These are phyloP conservation scores for Globisporangium sylvaticum DNA, from an alignment of 352 stramenopile genomes.

Conservation along the genomic window DNA sequence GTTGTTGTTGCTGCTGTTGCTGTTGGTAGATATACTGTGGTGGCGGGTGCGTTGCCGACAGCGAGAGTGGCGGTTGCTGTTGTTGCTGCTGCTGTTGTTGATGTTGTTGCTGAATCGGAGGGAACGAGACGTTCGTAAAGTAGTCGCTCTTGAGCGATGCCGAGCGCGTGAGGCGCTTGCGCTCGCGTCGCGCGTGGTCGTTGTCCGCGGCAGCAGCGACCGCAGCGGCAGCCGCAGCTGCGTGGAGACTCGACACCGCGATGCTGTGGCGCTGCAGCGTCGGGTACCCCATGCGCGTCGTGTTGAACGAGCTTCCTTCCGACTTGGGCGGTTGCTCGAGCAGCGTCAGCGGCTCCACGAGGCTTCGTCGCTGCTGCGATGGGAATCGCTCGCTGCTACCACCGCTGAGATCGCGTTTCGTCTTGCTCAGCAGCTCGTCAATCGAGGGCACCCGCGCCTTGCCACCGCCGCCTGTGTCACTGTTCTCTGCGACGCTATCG, in stretches of 20 bases:
- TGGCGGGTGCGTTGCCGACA: conserved; percentile 18
- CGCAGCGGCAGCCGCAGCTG: background rate
- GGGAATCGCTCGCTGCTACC: conserved; percentile 3
- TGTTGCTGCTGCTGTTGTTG: background rate
- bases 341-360: conserved; percentile 17
- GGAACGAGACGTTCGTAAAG: conserved; percentile 49
- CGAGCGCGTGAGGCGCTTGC: conserved; percentile 67
- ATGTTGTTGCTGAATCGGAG: conserved; percentile 27
- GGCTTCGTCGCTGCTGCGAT: conserved; percentile 17
- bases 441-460: conserved; percentile 31
- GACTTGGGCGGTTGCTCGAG: conserved; percentile 15
- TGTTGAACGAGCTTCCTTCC: conserved; percentile 4
- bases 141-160: conserved; percentile 76
- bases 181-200: conserved; percentile 47
- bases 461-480: background rate
- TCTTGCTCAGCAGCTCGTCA: conserved; percentile 37
- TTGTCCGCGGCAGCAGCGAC: conserved; percentile 15
- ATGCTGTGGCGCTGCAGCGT: conserved; percentile 21
- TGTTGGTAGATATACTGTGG: conserved; percentile 17
- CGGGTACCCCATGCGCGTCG: conserved; percentile 8
- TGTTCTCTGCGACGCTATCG: conserved; percentile 8
- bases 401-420: background rate
- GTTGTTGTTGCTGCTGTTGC: conserved; percentile 22
- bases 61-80: background rate
- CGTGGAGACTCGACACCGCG: conserved; percentile 13